These are phyloP conservation scores for Pilasporangium apinafurcum DNA, from an alignment of 352 stramenopile genomes.

Conservation along the genomic window DNA sequence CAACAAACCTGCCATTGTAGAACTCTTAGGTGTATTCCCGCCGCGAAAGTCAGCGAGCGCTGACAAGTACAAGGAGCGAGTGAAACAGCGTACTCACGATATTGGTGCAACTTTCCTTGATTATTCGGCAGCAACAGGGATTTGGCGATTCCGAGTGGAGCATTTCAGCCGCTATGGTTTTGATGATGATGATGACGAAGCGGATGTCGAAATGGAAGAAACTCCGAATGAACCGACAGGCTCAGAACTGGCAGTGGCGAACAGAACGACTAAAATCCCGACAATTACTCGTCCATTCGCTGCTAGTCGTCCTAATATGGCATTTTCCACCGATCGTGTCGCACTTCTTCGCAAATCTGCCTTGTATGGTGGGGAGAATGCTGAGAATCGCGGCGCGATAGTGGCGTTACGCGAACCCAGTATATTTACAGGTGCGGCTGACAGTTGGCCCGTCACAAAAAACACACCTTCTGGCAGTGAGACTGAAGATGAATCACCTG, in stretches of 20 bases:
- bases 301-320: conserved; percentile 4
- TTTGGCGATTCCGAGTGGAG: conserved; percentile 83
- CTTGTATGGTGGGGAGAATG: conserved; percentile 19
- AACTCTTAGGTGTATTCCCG: conserved; percentile 73
- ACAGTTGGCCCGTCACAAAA: too few relatives aligned
- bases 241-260: conserved; percentile 19
- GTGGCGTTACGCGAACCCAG: conserved; percentile 19
- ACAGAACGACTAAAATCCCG: conserved; percentile 15
- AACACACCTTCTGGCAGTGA: too few relatives aligned
- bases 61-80: conserved; percentile 68
- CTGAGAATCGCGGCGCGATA: conserved; percentile 14
- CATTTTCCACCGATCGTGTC: conserved; percentile 24
- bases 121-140: conserved; percentile 61
- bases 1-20: conserved; percentile 75
- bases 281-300: conserved; percentile 11
- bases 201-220: conserved; percentile 34
- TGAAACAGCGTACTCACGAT: conserved; percentile 68
- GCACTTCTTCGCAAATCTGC: conserved; percentile 36
- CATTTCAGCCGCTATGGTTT: conserved; percentile 85
- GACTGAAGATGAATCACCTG: too few relatives aligned
- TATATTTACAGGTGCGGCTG: too few relatives aligned
- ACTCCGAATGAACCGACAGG: too few relatives aligned
- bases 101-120: conserved; percentile 77
- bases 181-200: conserved; percentile 64
- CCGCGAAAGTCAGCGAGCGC: conserved; percentile 47